Evolutionary conservation across 805 yeast genomes (phyloP).

Genomic region (Ogataea pilisensis): DNA sequence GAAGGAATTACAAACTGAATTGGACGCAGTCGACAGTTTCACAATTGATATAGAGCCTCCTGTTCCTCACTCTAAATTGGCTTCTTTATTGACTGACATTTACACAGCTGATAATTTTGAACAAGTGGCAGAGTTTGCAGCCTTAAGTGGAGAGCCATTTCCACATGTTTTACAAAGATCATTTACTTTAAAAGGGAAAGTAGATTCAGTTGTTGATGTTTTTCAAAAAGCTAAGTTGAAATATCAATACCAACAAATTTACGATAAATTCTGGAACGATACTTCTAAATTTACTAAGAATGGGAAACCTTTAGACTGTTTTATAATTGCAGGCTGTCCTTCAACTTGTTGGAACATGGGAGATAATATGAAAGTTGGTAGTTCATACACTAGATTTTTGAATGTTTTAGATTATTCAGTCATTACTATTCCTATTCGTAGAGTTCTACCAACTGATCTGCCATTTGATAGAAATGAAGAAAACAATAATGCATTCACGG

Average conservation of each 20-base stretch:
- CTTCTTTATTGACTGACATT: constrained; percentile 20
- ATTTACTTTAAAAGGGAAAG: constrained; percentile 16
- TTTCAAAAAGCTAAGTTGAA: constrained; percentile 38
- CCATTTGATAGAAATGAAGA: constrained; percentile 32
- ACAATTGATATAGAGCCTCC: constrained; percentile 38
- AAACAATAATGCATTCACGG: constrained; percentile 20
- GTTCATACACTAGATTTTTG: constrained; percentile 52
- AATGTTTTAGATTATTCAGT: constrained; percentile 51
- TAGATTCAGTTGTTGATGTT: constrained; percentile 26
- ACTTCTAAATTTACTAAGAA: constrained; percentile 32
- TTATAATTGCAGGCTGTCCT: constrained; percentile 45
- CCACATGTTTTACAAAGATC: constrained; percentile 16
- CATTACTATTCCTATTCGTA: constrained; percentile 41
- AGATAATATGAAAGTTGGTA: constrained; percentile 34
- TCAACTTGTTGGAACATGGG: constrained; percentile 40
- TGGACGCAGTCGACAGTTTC: constrained; percentile 37
- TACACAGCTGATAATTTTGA: constrained; percentile 24
- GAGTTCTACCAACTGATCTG: constrained; percentile 35
- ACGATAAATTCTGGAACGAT: constrained; percentile 35
- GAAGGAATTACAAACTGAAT: constrained; percentile 22
- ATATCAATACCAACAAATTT: constrained; percentile 32
- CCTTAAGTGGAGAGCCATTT: constrained; percentile 30
- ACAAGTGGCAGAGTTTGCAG: constrained; percentile 23
- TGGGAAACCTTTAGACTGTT: constrained; percentile 43
- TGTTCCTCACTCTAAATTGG: constrained; percentile 26